Conservation (phyloP, 495 filamentous ascomycete genomes). For the Amorphotheca resinae region DNA sequence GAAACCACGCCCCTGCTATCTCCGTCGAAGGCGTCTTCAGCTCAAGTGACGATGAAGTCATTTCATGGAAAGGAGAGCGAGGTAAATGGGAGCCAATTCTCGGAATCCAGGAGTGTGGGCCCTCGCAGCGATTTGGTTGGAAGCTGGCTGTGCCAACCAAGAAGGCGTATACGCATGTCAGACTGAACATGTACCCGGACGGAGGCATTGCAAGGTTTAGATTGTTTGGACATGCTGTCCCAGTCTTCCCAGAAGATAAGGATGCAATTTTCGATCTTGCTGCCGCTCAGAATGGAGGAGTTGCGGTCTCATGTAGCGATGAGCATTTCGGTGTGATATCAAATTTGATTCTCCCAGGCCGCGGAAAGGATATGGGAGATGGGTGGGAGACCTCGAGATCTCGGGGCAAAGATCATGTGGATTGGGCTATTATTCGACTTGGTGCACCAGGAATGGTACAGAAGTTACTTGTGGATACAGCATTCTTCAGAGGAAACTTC, state of each 20-base stretch:
- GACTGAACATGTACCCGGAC: slow-evolving; percentile 84
- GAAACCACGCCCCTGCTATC: slow-evolving; percentile 77
- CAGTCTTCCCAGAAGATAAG: slow-evolving; percentile 49
- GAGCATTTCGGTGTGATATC: slow-evolving; percentile 77
- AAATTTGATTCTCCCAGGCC: slow-evolving; percentile 73
- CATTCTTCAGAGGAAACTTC: slow-evolving; percentile 84
- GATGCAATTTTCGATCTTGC: slow-evolving; percentile 67
- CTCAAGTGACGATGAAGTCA: slow-evolving; percentile 45
- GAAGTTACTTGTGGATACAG: slow-evolving; percentile 72
- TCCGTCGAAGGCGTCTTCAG: slow-evolving; percentile 68
- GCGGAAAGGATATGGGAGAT: slow-evolving; percentile 86
- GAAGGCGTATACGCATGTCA: slow-evolving; percentile 72
- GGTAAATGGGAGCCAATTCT: slow-evolving; percentile 66
- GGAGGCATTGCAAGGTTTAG: slow-evolving; percentile 85
- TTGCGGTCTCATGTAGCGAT: slow-evolving; percentile 65
- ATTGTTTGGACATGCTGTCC: slow-evolving; percentile 66
- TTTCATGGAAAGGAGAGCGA: slow-evolving; percentile 40
- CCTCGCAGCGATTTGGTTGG: slow-evolving; percentile 69
- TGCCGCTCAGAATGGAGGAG: slow-evolving; percentile 67
- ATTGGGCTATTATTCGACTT: slow-evolving; percentile 75
- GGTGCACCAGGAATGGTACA: slow-evolving; percentile 59
- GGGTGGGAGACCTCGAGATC: slow-evolving; percentile 89
- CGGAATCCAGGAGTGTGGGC: slow-evolving; percentile 56
- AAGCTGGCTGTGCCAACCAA: slow-evolving; percentile 43
- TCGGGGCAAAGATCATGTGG: slow-evolving; percentile 60